phyloP scores from a whole-genome alignment of 371 early-diverging fungal species.

The Chytridium lagenaria region DNA sequence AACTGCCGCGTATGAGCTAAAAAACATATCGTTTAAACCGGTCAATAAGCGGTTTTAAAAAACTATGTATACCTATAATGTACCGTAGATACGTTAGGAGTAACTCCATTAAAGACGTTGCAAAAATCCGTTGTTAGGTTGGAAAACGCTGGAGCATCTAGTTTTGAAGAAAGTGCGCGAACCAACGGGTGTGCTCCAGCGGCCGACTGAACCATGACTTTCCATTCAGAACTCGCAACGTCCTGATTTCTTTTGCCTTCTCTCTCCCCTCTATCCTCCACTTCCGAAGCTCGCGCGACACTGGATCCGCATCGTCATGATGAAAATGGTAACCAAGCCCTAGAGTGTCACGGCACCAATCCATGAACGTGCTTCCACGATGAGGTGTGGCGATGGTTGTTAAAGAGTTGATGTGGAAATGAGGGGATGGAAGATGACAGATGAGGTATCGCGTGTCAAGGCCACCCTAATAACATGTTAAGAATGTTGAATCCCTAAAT shows the following conservation, averaged over 20 bases:
- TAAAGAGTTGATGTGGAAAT: conserved; percentile 72
- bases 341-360: conserved; percentile 84
- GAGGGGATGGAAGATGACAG: conserved; percentile 69
- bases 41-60: no score
- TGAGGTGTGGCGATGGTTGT: conserved; percentile 94
- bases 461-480: conserved; percentile 63
- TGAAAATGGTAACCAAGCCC: conserved; percentile 48
- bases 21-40: no score
- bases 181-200: conserved; percentile 32
- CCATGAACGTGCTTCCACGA: conserved; percentile 88
- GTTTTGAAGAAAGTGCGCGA: conserved; percentile 33
- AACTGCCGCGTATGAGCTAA: conserved; percentile 57
- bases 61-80: conserved; percentile 71
- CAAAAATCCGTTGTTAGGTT: conserved; percentile 88
- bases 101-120: conserved; percentile 79
- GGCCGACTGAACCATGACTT: conserved; percentile 7
- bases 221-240: conserved; percentile 18
- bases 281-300: conserved; percentile 21
- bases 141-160: conserved; percentile 89
- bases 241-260: no score
- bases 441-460: conserved; percentile 86
- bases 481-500: background rate
- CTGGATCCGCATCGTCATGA: conserved; percentile 41
- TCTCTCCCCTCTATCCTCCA: conserved; percentile 1
- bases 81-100: conserved; percentile 77